Evolutionary conservation across 2,329 filamentous ascomycete species (phyloP), one percentile per base, ranked within the genome.

Genomic region (Cordyceps farinosa): DNA sequence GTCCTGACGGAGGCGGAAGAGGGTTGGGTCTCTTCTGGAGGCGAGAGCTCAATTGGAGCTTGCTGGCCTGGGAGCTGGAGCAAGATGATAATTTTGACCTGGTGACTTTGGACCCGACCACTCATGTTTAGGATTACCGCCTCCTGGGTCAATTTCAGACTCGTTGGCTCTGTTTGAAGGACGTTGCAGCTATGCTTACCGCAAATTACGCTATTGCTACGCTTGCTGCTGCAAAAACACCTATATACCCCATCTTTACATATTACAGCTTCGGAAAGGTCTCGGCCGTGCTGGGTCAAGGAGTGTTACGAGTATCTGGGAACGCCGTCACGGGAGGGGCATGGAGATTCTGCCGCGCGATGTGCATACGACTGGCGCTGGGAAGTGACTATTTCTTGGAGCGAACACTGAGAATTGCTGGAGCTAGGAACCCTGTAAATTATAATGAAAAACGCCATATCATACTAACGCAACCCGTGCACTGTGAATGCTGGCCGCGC

Each of bases 21-120:
- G 86, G 87, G n/a, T 81, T 89, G 69, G 87, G 87, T 44, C 77
- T 90, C 51, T 89, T 89, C 72, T 90, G 87, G 86, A 83, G 87
- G 69, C 85, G 87, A 70, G 90, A 94, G 78, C 80, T 95, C 71
- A 95, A 95, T 78, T 94, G 91, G 91, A 92, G 90, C 74, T 83
- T 93, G 73, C 78, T 93, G 71, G 89, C 87, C 60, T 94, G 90
- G 90, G 88, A 92, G 73, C 91, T 86, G 83, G 84, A 86, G 72
- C 79, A 81, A 47, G 78, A 78, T 63, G 72, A 71, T 67, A 71
- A 76, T 64, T 72, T 75, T 63, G 61, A 70, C 64, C 71, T 76
- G 70, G 75, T 75, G 69, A 69, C 69, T 65, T 76, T 85, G 68
- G 76, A 82, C 72, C 75, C 76, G 67, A 80, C 78, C 66, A 76